These are phyloP conservation scores for Panaeolus cyanescens DNA, from an alignment of 768 basidiomycete genomes.

Conservation along the genomic window DNA sequence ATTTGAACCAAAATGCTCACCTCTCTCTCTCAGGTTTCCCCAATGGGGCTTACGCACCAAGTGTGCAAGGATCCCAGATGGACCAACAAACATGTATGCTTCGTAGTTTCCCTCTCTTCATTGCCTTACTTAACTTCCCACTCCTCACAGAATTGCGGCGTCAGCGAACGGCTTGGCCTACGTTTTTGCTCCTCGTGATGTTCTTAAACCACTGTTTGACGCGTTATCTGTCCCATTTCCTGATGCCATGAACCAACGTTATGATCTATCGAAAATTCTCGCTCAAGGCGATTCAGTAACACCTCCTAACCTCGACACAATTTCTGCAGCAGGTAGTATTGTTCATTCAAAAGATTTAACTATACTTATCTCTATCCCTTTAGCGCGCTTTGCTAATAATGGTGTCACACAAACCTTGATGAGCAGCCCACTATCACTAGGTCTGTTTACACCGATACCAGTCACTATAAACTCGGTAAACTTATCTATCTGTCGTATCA, in stretches of 20 bases:
- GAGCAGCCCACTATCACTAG: conserved; percentile 28
- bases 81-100: conserved; percentile 30
- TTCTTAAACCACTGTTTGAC: conserved; percentile 30
- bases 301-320: background rate
- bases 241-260: conserved; percentile 18
- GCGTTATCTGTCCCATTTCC: conserved; percentile 33
- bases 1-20: background rate
- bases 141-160: conserved; percentile 3
- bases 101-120: background rate
- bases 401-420: conserved; percentile 32
- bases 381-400: conserved; percentile 35
- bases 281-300: conserved; percentile 7
- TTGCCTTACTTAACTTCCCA: background rate
- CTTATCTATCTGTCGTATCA: background rate
- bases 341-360: background rate
- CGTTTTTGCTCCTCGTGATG: conserved; percentile 34
- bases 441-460: conserved; percentile 16
- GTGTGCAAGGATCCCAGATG: conserved; percentile 33
- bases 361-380: background rate
- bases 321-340: conserved; percentile 14
- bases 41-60: conserved; percentile 42
- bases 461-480: background rate
- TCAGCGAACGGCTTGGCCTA: conserved; percentile 22
- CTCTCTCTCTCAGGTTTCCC: conserved; percentile 28
- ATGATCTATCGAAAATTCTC: conserved; percentile 9